phyloP scores from a whole-genome alignment of 2,329 filamentous ascomycete species.

The Hymenoscyphus albidus region DNA sequence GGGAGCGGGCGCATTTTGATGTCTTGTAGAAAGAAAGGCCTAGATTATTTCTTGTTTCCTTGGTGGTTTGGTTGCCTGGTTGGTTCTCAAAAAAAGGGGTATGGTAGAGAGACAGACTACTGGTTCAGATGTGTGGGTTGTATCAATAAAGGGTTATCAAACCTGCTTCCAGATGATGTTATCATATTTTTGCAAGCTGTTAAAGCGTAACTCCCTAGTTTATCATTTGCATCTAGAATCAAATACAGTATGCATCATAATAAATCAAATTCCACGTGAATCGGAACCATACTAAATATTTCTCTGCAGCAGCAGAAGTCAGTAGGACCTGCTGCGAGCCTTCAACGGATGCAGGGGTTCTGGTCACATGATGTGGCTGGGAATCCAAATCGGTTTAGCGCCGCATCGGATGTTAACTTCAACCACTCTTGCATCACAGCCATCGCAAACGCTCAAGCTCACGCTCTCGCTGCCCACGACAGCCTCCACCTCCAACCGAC shows the following conservation, averaged over 20 bases:
- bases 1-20: conserved; percentile 29
- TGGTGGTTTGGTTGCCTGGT: conserved; percentile 9
- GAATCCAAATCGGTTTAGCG: neutral
- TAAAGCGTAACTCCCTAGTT: neutral
- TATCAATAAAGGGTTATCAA: neutral
- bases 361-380: neutral
- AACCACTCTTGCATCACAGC: neutral
- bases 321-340: no score
- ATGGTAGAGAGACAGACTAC: conserved; percentile 12
- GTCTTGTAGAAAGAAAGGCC: conserved; percentile 31
- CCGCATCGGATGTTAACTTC: neutral
- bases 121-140: neutral
- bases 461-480: neutral
- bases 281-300: neutral
- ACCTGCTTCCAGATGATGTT: neutral
- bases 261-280: no score
- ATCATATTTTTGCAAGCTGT: neutral
- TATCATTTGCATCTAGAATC: no score
- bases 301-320: neutral
- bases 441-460: neutral
- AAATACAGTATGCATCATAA: no score
- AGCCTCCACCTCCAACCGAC: neutral
- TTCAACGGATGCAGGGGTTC: no score
- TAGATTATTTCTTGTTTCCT: conserved; percentile 20
- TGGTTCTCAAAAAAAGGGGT: conserved; percentile 19